phyloP scores from a whole-genome alignment of 768 basidiomycete species.

The Trametes villosa region DNA sequence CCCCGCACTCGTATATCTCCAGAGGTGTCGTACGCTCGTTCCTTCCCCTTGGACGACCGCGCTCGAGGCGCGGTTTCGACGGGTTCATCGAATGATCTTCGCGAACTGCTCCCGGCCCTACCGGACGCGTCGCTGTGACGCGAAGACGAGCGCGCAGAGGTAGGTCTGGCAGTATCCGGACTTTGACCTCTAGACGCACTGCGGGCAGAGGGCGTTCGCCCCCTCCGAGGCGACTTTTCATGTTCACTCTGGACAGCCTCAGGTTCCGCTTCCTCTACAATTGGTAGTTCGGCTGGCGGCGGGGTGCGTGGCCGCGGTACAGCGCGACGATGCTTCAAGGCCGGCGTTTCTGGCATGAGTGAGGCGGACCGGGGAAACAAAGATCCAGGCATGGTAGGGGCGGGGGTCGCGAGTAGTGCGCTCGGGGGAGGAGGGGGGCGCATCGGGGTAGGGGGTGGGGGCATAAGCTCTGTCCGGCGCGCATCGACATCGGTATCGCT shows the following conservation, averaged over 20 bases:
- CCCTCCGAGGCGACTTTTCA: background rate
- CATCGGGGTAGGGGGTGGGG: conserved; percentile 31
- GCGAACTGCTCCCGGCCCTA: background rate
- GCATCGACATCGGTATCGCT: background rate
- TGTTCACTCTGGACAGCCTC: background rate
- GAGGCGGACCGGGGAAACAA: conserved; percentile 77
- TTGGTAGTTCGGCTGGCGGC: conserved; percentile 9
- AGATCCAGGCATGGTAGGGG: conserved; percentile 77
- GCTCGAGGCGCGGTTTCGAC: background rate
- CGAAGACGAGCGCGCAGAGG: background rate
- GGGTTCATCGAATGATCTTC: conserved; percentile 14
- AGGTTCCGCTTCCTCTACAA: conserved; percentile 25
- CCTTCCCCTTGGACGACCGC: conserved; percentile 35
- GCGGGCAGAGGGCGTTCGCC: background rate
- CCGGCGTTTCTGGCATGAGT: conserved; percentile 48
- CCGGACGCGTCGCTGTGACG: conserved; percentile 1
- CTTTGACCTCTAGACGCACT: background rate
- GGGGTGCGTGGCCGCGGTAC: conserved; percentile 14
- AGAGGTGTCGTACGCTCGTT: conserved; percentile 43
- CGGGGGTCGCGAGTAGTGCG: conserved; percentile 39
- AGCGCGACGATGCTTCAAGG: conserved; percentile 35
- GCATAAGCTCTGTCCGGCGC: conserved; percentile 21
- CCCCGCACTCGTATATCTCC: conserved; percentile 54
- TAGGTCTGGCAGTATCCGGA: background rate
- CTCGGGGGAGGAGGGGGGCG: conserved; percentile 9